Percentiles rank a stretch among this genome's conserved stretches.
These are phyloP conservation scores for Trametes punicea DNA, from an alignment of 768 basidiomycete genomes.

Conservation along the genomic window DNA sequence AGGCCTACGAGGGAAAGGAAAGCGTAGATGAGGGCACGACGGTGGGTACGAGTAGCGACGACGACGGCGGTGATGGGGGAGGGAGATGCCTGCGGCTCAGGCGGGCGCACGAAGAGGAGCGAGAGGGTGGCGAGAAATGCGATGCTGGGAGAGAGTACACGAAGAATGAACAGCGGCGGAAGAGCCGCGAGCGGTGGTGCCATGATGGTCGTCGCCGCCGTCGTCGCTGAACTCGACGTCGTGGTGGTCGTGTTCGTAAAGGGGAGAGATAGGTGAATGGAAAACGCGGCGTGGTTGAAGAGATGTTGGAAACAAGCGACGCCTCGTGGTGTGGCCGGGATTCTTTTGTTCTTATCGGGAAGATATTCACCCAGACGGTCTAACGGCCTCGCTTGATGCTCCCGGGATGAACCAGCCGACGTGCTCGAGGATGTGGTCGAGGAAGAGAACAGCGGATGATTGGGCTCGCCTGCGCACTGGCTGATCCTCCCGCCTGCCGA, in stretches of 20 bases:
- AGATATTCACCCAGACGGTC: constrained; percentile 7
- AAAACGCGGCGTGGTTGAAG: constrained; percentile 11
- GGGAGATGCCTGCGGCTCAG: constrained; percentile 31
- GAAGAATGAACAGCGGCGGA: constrained; percentile 50
- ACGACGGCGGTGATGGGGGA: constrained; percentile 78
- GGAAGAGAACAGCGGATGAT: not conserved
- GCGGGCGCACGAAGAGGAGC: constrained; percentile 49
- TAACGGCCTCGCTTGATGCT: constrained; percentile 18
- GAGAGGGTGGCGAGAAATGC: constrained; percentile 62
- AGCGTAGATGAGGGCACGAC: constrained; percentile 69
- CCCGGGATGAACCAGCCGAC: constrained; percentile 16
- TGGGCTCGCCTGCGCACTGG: not conserved
- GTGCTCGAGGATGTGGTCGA: not conserved
- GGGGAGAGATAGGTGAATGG: constrained; percentile 24
- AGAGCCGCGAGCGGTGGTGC: constrained; percentile 21
- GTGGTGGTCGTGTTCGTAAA: constrained; percentile 23
- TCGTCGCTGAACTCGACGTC: constrained; percentile 34
- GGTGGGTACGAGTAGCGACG: constrained; percentile 67
- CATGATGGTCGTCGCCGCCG: constrained; percentile 28
- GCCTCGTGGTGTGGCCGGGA: constrained; percentile 19
- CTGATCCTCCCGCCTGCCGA: constrained; percentile 6
- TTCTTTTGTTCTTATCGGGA: constrained; percentile 20
- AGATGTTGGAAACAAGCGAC: constrained; percentile 12
- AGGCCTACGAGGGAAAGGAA: constrained; percentile 67
- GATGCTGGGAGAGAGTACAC: constrained; percentile 65